These are phyloP conservation scores for Schwanniomyces polymorphus DNA, from an alignment of 805 yeast species.

Conservation along the genomic window DNA sequence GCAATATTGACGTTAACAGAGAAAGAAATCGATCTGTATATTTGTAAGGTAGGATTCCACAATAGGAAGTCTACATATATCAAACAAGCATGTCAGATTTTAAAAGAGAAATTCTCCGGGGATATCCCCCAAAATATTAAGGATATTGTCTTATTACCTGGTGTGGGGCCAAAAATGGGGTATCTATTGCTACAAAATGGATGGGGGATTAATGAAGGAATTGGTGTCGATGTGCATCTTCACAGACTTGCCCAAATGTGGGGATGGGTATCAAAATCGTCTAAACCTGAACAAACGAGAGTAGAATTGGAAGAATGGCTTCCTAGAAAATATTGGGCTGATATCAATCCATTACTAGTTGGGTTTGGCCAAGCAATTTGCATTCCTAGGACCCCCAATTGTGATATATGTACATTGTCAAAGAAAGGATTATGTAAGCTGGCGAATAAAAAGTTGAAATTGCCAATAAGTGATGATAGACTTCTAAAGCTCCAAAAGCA, in stretches of 20 bases:
- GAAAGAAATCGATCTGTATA: conserved; percentile 58
- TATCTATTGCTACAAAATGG: conserved; percentile 76
- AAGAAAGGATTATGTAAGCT: conserved; percentile 56
- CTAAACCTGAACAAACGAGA: conserved; percentile 78
- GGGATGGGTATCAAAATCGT: conserved; percentile 63
- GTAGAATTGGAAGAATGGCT: conserved; percentile 70
- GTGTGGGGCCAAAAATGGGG: conserved; percentile 97
- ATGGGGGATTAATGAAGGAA: conserved; percentile 75
- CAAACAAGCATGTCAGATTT: conserved; percentile 55
- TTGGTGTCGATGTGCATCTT: conserved; percentile 94
- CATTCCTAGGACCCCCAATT: conserved; percentile 64
- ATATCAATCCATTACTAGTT: conserved; percentile 81
- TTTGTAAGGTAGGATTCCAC: conserved; percentile 87
- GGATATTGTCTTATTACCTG: conserved; percentile 72
- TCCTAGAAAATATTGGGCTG: conserved; percentile 73
- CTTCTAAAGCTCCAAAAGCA: conserved; percentile 25
- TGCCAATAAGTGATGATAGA: conserved; percentile 25
- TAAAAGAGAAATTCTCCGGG: conserved; percentile 50
- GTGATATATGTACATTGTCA: conserved; percentile 68
- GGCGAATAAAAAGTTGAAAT: conserved; percentile 45
- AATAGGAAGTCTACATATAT: conserved; percentile 73
- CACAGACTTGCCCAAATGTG: conserved; percentile 78
- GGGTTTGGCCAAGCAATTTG: conserved; percentile 95
- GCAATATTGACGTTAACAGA: conserved; percentile 53
- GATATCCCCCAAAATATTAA: conserved; percentile 75